Evolutionary conservation across 371 early-diverging fungal genomes (phyloP), one percentile per base, ranked within the genome.

Genomic region (Mortierella sp.): DNA sequence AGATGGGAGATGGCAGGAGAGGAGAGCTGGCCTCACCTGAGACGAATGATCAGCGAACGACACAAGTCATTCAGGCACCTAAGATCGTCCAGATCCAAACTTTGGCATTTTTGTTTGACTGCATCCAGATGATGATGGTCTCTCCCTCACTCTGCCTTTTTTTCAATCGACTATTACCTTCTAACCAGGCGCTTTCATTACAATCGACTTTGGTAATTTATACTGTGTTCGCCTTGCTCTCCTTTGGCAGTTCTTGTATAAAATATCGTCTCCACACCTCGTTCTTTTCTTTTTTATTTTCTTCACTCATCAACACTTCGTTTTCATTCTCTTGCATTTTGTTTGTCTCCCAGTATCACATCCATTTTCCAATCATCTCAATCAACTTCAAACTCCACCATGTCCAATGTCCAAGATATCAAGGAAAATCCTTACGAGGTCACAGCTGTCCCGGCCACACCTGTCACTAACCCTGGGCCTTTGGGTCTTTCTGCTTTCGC

Each of bases 401-500:
- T 65, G 57, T 57, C 65, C 28, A 28, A 58, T 40, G 24, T 45
- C 63, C 50, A 53, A 19, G 66, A 70, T 55, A 11, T 48, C 57
- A 75, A 75, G 70, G 63, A 55, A 4, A 6, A 33, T 21, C 7
- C n/a, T 28, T 8, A 40, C 45, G 0, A 4, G 19, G 59, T 55
- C 9, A 58, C 64, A 15, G 22, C 43, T n/a, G 59, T 55, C 9
- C 62, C 64, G 9, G 33, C 43, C 28, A 28, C 66, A 15, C 63
- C 67, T 32, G 45, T 36, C 8, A 58, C 63, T 61, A 92, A 94
- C 70, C 94, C 95, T 28, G 92, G 87, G 63, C 94, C 94, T 22
- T 84, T 94, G 64, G 95, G 94, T 65, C 90, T 94, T 28, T 88
- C 88, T 58, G 86, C 90, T 52, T 95, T 94, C 64, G 94, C 93